These are phyloP conservation scores for Hypericum perforatum DNA, from an alignment of 345 rosid genomes.

Conservation along the genomic window DNA sequence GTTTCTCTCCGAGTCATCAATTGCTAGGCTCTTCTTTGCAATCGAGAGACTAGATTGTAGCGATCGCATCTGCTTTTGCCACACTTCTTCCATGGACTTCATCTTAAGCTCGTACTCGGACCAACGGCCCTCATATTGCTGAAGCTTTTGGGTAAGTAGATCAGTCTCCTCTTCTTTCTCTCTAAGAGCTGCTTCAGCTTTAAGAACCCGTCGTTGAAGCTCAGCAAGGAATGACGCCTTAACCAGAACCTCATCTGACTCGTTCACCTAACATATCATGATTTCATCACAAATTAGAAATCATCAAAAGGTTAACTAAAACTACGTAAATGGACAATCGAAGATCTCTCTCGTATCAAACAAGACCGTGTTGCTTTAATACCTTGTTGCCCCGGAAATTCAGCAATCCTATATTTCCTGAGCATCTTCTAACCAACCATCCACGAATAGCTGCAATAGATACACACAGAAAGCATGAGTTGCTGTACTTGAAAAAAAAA, in stretches of 20 bases:
- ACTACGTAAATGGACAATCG: too few species aligned
- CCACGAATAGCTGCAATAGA: conserved; percentile 73
- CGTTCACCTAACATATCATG: conserved; percentile 31
- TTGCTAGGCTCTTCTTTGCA: conserved; percentile 89
- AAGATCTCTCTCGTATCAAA: not conserved
- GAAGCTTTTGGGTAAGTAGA: conserved; percentile 84
- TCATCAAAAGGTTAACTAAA: too few species aligned
- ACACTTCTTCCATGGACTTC: conserved; percentile 99
- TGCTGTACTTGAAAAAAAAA: not conserved
- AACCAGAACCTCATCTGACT: conserved; percentile 70
- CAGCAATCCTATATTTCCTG: conserved; percentile 61
- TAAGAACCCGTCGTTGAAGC: conserved; percentile 81
- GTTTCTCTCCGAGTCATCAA: conserved; percentile 73
- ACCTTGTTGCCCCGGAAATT: conserved; percentile 53
- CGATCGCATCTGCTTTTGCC: conserved; percentile 99
- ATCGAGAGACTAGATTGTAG: conserved; percentile 92
- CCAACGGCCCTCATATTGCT: conserved; percentile 95
- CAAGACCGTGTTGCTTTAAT: conserved; percentile 4
- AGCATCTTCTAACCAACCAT: conserved; percentile 89
- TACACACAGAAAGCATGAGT: not conserved
- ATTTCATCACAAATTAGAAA: too few species aligned
- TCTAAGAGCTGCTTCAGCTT: conserved; percentile 76
- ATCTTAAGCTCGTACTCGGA: conserved; percentile 87
- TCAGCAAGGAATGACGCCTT: conserved; percentile 88
- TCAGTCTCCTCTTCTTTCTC: conserved; percentile 97